Conservation (phyloP, 2,329 filamentous ascomycete species). For the Fusarium dlaminii region DNA sequence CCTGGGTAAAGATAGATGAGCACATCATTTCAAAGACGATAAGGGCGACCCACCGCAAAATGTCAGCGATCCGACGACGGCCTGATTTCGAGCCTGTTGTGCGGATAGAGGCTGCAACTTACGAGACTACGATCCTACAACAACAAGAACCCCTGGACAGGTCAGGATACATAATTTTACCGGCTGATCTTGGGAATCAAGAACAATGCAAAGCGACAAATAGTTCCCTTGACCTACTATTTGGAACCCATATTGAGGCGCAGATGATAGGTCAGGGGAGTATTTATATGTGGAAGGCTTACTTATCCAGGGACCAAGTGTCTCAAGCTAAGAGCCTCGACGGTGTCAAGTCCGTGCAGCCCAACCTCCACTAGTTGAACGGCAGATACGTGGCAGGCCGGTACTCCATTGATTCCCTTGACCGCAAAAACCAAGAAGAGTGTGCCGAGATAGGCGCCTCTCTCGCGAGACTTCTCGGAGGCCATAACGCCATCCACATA, state of each 20-base stretch:
- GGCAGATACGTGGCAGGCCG: background rate
- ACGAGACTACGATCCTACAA: background rate
- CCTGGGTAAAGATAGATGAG: background rate
- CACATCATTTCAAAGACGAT: background rate
- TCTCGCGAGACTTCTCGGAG: background rate
- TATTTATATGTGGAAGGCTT: background rate
- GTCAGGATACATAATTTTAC: background rate
- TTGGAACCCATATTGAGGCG: background rate
- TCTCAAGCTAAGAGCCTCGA: background rate
- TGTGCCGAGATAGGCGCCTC: background rate
- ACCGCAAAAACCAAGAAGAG: background rate
- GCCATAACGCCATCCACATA: background rate
- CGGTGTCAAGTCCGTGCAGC: background rate
- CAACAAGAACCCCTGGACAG: background rate
- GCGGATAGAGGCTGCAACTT: background rate
- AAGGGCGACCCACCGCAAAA: rapidly evolving
- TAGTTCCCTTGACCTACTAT: background rate
- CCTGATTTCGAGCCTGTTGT: background rate
- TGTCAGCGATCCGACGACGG: background rate
- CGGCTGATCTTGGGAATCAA: background rate
- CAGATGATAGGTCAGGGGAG: background rate
- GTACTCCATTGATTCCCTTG: background rate
- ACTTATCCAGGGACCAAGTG: background rate
- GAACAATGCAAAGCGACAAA: background rate
- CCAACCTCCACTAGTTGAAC: background rate